Percentiles rank a stretch among this genome's conserved stretches.
These are phyloP conservation scores for Colletotrichum tofieldiae DNA, from an alignment of 2,329 filamentous ascomycete species.

Conservation along the genomic window DNA sequence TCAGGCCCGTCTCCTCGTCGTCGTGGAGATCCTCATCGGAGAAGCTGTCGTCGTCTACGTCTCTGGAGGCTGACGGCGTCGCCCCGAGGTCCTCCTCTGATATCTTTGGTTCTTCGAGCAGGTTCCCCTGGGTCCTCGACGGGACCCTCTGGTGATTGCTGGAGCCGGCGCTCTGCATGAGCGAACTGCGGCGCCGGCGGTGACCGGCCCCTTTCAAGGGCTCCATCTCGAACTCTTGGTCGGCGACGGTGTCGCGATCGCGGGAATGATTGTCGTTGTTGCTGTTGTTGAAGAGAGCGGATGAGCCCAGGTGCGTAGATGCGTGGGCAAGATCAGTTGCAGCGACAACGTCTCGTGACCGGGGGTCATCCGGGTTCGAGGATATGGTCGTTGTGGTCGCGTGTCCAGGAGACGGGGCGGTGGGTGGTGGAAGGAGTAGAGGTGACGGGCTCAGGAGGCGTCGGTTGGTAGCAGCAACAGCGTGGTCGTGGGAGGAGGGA, in stretches of 20 bases:
- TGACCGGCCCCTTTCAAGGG: slow-evolving; percentile 65
- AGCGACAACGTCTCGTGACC: slow-evolving; percentile 20
- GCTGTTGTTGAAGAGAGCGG: slow-evolving; percentile 18
- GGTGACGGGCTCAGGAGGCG: slow-evolving; percentile 38
- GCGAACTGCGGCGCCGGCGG: slow-evolving; percentile 70
- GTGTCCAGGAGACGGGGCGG: slow-evolving; percentile 34
- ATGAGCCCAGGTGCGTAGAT: slow-evolving; percentile 24
- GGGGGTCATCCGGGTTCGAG: slow-evolving; percentile 27
- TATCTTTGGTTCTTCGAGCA: slow-evolving; percentile 62
- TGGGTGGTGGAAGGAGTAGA: slow-evolving; percentile 36
- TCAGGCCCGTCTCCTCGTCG: slow-evolving; percentile 92
- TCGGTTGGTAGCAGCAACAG: slow-evolving; percentile 11
- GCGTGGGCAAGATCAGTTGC: slow-evolving; percentile 29
- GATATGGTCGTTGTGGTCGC: slow-evolving; percentile 28
- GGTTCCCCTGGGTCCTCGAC: slow-evolving; percentile 49
- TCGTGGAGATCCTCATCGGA: slow-evolving; percentile 83
- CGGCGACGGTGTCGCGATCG: slow-evolving; percentile 26
- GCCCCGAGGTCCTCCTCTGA: slow-evolving; percentile 57
- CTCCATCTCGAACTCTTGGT: slow-evolving; percentile 70
- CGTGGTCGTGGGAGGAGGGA: slow-evolving; percentile 12
- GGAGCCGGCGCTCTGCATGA: slow-evolving; percentile 59
- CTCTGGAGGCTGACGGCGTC: slow-evolving; percentile 48
- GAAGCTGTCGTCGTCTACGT: slow-evolving; percentile 67
- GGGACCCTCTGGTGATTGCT: slow-evolving; percentile 47
- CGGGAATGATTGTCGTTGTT: background rate